A percentile compares a stretch with the other conserved stretches of the same genome.
Conservation (phyloP, 2,329 filamentous ascomycete genomes). For the Thielaviopsis euricoi region DNA sequence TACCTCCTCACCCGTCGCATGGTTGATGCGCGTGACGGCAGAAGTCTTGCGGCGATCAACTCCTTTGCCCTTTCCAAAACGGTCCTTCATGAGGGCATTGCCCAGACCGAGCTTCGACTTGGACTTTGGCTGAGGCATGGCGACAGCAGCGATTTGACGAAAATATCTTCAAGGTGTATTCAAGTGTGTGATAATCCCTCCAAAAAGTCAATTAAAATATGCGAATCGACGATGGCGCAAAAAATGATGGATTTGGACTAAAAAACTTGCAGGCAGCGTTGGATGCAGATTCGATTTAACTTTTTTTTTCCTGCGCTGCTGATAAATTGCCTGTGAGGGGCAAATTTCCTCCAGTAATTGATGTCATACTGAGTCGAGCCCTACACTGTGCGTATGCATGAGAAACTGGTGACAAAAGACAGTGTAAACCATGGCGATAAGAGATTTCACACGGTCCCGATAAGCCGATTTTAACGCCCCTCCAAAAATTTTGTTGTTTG, state of each 20-base stretch:
- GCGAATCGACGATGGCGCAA: neutral
- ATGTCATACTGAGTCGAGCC: conserved; percentile 11
- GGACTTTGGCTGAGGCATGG: conserved; percentile 61
- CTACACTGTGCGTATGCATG: conserved; percentile 5
- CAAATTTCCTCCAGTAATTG: conserved; percentile 9
- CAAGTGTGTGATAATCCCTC: neutral
- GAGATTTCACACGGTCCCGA: neutral
- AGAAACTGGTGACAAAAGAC: neutral
- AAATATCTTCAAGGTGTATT: neutral
- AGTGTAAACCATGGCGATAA: neutral
- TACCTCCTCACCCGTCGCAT: conserved; percentile 62
- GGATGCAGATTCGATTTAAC: neutral
- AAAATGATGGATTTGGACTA: neutral
- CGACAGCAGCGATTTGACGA: conserved; percentile 16
- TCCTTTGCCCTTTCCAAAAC: conserved; percentile 87
- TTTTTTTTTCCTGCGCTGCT: conserved; percentile 1
- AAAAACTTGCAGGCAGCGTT: neutral
- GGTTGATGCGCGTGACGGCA: conserved; percentile 50
- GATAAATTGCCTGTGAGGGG: conserved; percentile 11
- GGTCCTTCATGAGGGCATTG: conserved; percentile 96
- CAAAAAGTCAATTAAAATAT: neutral
- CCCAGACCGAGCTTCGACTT: conserved; percentile 91
- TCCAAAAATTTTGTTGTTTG: conserved; percentile 9
- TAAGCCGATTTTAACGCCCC: conserved; percentile 8
- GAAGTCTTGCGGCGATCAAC: conserved; percentile 56